A percentile compares a stretch with the other conserved stretches of the same genome.
These are phyloP conservation scores for Beauveria sp. DNA, from an alignment of 2,329 filamentous ascomycete genomes.

Conservation along the genomic window DNA sequence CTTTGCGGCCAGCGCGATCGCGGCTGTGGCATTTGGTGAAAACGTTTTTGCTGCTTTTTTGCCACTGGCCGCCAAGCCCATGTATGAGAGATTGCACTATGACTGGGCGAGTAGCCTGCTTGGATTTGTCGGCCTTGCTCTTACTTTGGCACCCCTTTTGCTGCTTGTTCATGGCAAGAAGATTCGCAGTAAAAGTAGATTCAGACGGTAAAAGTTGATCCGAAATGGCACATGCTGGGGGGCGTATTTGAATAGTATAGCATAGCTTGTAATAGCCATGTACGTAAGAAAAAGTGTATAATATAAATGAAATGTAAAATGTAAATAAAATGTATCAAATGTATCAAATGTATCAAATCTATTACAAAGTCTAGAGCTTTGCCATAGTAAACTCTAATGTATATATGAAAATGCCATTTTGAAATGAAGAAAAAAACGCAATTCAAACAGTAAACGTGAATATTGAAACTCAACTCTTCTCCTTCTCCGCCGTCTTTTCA, in stretches of 20 bases:
- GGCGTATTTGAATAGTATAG: background rate
- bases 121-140: conserved; percentile 10
- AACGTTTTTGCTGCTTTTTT: conserved; percentile 13
- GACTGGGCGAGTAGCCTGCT: conserved; percentile 13
- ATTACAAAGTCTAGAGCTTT: background rate
- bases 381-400: background rate
- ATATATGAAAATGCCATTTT: background rate
- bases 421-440: background rate
- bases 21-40: conserved; percentile 13
- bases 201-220: background rate
- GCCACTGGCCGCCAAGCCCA: conserved; percentile 13
- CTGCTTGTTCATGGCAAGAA: conserved; percentile 1
- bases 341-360: background rate
- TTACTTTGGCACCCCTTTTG: conserved; percentile 10
- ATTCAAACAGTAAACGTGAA: background rate
- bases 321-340: too few relatives aligned
- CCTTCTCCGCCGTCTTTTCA: background rate
- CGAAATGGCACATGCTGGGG: too few relatives aligned
- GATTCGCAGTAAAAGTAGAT: conserved; percentile 11
- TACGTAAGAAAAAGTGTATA: background rate
- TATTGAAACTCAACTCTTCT: background rate
- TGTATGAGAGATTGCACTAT: conserved; percentile 10
- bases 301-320: too few relatives aligned
- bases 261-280: background rate
- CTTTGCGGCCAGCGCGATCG: conserved; percentile 13